Base-by-base conservation (phyloP, 768 basidiomycete species). In the Crucibulum laeve region DNA sequence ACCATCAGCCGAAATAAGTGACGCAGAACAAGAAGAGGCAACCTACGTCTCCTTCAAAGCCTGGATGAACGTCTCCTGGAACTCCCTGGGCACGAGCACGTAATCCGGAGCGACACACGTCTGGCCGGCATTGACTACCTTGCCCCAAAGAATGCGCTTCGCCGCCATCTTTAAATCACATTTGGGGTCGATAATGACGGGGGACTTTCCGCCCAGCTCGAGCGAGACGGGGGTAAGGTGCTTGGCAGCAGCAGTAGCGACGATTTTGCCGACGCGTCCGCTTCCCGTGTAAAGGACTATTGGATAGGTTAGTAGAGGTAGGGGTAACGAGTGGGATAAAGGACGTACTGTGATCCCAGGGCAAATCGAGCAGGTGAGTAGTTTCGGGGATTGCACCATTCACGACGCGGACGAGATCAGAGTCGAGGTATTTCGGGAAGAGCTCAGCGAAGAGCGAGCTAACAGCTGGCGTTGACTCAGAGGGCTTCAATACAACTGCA, bases 131-230 rank as follows among this genome's bases (percentile, higher is more conserved):
- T 93, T 93, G 26, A 72, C 62, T n/a, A 67, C 60, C 37, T 89
- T 89, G n/a, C 88, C 88, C 87, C 87, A 91, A 25, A 91, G 59
- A 34, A 93, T 70, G n/a, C 90, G 74, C 33, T 73, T 74, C 2
- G 87, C 86, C 0, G 82, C 73, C 4, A 71, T 63, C 44, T 80
- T 70, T 39, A 91, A 62, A 55, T 92, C 82, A 42, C 77, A 80
- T 17, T 67, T 70, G 0, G 85, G 72, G 58, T 91, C 86, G 34
- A 93, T 65, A 48, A 91, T 68, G 15, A 80, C 86, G 1, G 89
- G 88, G 1, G 76, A 81, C 59, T 91, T 89, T 19, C 88, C 64
- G 44, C 64, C 64, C 5, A 66, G 57, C 56, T 77, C 76, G 15
- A 76, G 62, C 5, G 71, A 65, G 3, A 87, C 65, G 0, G 88